Conservation (phyloP, 768 basidiomycete genomes). For the Russula foetens region DNA sequence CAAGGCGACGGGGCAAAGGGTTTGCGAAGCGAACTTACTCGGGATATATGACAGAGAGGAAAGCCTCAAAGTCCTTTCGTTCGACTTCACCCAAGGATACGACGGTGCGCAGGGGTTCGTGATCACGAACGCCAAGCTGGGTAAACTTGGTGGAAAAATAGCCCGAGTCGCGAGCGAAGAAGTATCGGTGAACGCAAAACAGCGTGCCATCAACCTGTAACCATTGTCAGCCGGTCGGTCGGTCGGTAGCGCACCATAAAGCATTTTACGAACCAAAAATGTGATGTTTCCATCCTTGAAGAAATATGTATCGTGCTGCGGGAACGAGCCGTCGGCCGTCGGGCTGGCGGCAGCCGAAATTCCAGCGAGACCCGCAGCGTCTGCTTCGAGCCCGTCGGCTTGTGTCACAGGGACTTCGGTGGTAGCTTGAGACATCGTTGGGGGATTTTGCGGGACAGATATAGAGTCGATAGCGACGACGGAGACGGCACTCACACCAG, state of each 20-base stretch:
- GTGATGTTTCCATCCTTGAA: constrained; percentile 17
- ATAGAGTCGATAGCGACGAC: constrained; percentile 1
- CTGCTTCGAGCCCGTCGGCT: background rate
- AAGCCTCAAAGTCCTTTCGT: constrained; percentile 11
- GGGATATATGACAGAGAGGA: constrained; percentile 20
- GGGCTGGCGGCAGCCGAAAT: background rate
- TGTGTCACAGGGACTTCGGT: background rate
- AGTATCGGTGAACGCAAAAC: constrained; percentile 16
- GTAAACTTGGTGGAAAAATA: constrained; percentile 11
- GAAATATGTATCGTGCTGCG: constrained; percentile 3
- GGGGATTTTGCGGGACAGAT: background rate
- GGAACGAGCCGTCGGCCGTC: background rate
- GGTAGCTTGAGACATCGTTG: background rate
- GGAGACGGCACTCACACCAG: background rate
- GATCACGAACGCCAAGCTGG: background rate
- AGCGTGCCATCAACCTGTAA: constrained; percentile 12
- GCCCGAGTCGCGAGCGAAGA: constrained; percentile 16
- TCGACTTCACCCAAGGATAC: constrained; percentile 4
- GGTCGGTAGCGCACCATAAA: background rate
- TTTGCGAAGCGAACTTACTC: constrained; percentile 1
- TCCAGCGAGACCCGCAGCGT: background rate
- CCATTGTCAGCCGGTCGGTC: background rate
- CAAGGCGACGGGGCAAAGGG: background rate
- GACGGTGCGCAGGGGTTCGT: background rate
- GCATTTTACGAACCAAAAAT: constrained; percentile 2